Conservation (phyloP, 345 rosid species). For the Rhodamnia rubescens region DNA sequence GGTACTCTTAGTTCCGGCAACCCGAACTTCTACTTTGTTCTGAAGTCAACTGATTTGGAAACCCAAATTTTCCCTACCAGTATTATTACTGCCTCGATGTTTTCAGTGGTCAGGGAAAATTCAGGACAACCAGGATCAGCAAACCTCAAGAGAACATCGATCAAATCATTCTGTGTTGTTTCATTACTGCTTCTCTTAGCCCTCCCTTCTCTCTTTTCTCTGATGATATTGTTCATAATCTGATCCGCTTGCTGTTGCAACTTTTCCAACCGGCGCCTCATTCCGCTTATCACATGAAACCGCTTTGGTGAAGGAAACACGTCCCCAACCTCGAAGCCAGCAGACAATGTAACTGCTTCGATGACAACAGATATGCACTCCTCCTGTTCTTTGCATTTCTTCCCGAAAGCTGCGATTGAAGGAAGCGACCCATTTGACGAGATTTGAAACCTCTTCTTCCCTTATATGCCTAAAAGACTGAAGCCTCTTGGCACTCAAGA, state of each 20-base stretch:
- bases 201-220: constrained; percentile 10
- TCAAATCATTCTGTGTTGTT: constrained; percentile 4
- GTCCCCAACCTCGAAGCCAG: constrained; percentile 14
- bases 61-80: constrained; percentile 1
- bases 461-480: constrained; percentile 7
- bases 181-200: neutral
- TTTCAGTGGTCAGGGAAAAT: neutral
- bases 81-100: constrained; percentile 26
- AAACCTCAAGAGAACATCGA: constrained; percentile 22
- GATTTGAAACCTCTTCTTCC: constrained; percentile 5
- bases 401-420: constrained; percentile 9
- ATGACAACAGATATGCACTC: neutral
- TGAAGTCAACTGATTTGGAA: neutral
- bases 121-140: constrained; percentile 7
- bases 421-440: neutral
- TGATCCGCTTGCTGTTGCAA: constrained; percentile 5
- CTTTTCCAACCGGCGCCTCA: constrained; percentile 4
- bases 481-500: constrained; percentile 3
- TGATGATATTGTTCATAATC: constrained; percentile 14
- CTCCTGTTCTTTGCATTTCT: constrained; percentile 11
- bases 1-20: neutral
- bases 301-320: constrained; percentile 18
- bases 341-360: neutral
- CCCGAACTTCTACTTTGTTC: neutral
- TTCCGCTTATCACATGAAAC: constrained; percentile 2